Base-by-base conservation (phyloP, 2,329 filamentous ascomycete genomes). In the Colletotrichum sp. region DNA sequence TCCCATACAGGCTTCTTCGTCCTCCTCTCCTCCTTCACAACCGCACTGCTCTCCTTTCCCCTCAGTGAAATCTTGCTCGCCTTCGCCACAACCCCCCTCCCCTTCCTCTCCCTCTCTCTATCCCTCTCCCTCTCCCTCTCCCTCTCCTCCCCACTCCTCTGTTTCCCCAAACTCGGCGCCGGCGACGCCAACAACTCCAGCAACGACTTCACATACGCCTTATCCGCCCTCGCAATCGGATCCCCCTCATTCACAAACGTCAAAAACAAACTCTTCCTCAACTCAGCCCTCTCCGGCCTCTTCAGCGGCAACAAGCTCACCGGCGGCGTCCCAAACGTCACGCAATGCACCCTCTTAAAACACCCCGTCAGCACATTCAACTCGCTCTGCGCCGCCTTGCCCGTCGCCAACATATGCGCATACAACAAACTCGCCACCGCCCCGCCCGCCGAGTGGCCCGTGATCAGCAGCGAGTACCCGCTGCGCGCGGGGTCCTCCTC, bases 231-330 rank as follows among this genome's bases (percentile, higher is more conserved):
- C 0, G 91, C 89, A 0, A 98, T 94, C 0, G 95, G 95, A 78
- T 98, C 96, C 5, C 95, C 95, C 83, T 98, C 95, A 81, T 98
- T 98, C 80, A 96, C 88, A 81, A 98, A 95, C 57, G 90, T 92
- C 68, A 95, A 89, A 82, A 98, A 98, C 6, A 96, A 82, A 73
- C 92, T 95, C 81, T 94, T 95, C 32, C 88, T 84, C 26, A 90
- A 83, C 15, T 87, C 83, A 0, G 83, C 82, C 3, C 83, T 83
- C 6, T 88, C 79, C 0, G 94, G 92, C 78, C 91, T 94, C 32
- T 88, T 81, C 3, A 98, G 85, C 0, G 95, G 94, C 2, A 94
- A 87, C 1, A 96, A 88, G 24, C 92, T 94, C 3, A 98, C 88
- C 0, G 95, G 95, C 2, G 95, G 95, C 1, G 95, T 90, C n/a